Conservation (phyloP, 495 filamentous ascomycete genomes). For the Penicillium longicatenatum region DNA sequence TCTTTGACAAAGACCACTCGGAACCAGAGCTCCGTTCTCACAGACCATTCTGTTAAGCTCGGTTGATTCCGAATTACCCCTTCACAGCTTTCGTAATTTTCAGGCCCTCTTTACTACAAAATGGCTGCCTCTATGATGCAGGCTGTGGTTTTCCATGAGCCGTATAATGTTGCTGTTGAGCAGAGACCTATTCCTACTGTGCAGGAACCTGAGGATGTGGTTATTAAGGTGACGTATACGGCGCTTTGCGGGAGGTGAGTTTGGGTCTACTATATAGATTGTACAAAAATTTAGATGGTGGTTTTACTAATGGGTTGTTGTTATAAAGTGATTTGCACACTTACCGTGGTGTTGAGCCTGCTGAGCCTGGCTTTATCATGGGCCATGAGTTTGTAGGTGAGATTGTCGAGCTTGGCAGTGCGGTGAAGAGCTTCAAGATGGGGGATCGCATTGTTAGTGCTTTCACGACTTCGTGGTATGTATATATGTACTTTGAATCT, state of each 20-base stretch:
- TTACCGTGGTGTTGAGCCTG: conserved; percentile 79
- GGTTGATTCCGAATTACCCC: background rate
- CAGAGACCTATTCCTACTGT: conserved; percentile 58
- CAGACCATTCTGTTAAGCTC: background rate
- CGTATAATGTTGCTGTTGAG: conserved; percentile 50
- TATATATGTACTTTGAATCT: no score
- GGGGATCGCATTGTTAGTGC: conserved; percentile 82
- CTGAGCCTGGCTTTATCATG: conserved; percentile 67
- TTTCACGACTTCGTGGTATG: conserved; percentile 86
- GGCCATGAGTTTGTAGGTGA: conserved; percentile 77
- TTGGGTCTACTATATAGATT: conserved; percentile 1
- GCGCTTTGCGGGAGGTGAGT: conserved; percentile 89
- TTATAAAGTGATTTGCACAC: conserved; percentile 91
- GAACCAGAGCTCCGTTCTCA: background rate
- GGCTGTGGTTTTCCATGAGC: conserved; percentile 53
- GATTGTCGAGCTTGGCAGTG: conserved; percentile 66
- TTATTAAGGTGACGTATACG: conserved; percentile 83
- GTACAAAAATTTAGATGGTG: background rate
- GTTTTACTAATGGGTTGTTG: background rate
- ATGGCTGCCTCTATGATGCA: conserved; percentile 39
- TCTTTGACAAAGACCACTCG: conserved; percentile 3
- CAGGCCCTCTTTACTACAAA: background rate
- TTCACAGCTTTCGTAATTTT: background rate
- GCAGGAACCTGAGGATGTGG: conserved; percentile 70
- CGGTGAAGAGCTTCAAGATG: conserved; percentile 66